phyloP scores from a whole-genome alignment of 2,329 filamentous ascomycete genomes.

The Colletotrichum lini region DNA sequence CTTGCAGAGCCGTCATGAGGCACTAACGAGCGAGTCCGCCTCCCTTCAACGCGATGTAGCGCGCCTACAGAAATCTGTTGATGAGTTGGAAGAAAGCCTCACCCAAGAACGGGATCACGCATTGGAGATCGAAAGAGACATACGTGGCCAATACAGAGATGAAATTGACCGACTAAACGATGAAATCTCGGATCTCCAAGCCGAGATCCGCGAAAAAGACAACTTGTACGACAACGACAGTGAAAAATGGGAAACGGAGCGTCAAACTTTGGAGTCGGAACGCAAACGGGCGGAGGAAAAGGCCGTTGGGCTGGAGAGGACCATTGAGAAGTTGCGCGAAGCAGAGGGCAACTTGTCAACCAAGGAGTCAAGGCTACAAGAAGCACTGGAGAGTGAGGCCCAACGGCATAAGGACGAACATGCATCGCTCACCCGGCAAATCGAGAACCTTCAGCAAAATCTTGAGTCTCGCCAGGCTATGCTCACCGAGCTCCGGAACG shows the following conservation, averaged over 20 bases:
- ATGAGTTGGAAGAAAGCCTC: slow-evolving; percentile 64
- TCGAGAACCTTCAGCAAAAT: slow-evolving; percentile 81
- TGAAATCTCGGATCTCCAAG: slow-evolving; percentile 74
- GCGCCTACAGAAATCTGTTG: slow-evolving; percentile 61
- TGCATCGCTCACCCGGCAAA: slow-evolving; percentile 77
- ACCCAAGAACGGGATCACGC: slow-evolving; percentile 70
- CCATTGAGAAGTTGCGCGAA: slow-evolving; percentile 78
- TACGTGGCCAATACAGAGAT: slow-evolving; percentile 61
- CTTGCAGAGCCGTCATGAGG: slow-evolving; percentile 78
- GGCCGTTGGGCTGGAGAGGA: slow-evolving; percentile 76
- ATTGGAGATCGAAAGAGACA: slow-evolving; percentile 72
- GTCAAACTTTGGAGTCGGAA: slow-evolving; percentile 75
- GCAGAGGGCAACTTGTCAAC: slow-evolving; percentile 76
- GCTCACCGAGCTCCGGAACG: slow-evolving; percentile 75
- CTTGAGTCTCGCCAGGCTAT: slow-evolving; percentile 76
- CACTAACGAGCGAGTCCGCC: slow-evolving; percentile 75
- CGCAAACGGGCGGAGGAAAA: slow-evolving; percentile 77
- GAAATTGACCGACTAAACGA: slow-evolving; percentile 67
- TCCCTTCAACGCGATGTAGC: slow-evolving; percentile 76
- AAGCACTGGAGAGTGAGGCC: slow-evolving; percentile 78
- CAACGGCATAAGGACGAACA: slow-evolving; percentile 82
- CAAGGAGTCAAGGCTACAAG: slow-evolving; percentile 77
- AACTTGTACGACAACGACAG: slow-evolving; percentile 79
- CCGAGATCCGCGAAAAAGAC: slow-evolving; percentile 78
- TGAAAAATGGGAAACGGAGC: slow-evolving; percentile 80